Evolutionary conservation across 2,329 filamentous ascomycete genomes (phyloP), one percentile per base, ranked within the genome.

Genomic region (Colletotrichum tabaci): DNA sequence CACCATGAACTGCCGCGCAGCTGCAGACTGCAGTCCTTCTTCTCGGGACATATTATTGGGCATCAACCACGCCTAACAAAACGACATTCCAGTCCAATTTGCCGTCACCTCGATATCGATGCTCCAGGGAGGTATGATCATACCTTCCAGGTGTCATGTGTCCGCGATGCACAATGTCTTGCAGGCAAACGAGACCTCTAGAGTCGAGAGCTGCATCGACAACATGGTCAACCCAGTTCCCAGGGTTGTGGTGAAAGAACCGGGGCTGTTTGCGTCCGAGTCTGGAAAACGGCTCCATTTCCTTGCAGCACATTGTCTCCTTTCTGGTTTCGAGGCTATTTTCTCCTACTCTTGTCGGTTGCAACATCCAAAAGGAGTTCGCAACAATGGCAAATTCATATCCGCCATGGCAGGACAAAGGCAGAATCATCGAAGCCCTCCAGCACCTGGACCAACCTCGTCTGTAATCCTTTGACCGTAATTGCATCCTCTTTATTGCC

Each of bases 151-250:
- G 42, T 47, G 65, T 58, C 68, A 60, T 68, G 65, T 63, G 64
- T 50, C 40, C 26, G 23, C 52, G 30, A 56, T 68, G 68, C 53
- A 64, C 21, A 64, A 68, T 71, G 65, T 69, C 66, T 71, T 69
- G 68, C 65, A 69, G 50, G n/a, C 15, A 23, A 46, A 38, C 49
- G 40, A 63, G 61, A 61, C 30, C 13, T 38, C n/a, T 13, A 63
- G 21, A 55, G 52, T 18, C n/a, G 15, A 9, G 8, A 26, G 3
- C 44, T 38, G 40, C 15, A 13, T 40, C 13, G 35, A 38, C 35
- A 38, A 12, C 35, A 38, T 13, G 9, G 44, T 30, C 30, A 15
- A 6, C 26, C 6, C 46, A 26, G 15, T 6, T 18, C 44, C 30
- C 35, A 38, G 13, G 30, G 16, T 4, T 18, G 8, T 35, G 26